Conservation (phyloP, 495 filamentous ascomycete genomes). For the Trypethelium eluteriae region DNA sequence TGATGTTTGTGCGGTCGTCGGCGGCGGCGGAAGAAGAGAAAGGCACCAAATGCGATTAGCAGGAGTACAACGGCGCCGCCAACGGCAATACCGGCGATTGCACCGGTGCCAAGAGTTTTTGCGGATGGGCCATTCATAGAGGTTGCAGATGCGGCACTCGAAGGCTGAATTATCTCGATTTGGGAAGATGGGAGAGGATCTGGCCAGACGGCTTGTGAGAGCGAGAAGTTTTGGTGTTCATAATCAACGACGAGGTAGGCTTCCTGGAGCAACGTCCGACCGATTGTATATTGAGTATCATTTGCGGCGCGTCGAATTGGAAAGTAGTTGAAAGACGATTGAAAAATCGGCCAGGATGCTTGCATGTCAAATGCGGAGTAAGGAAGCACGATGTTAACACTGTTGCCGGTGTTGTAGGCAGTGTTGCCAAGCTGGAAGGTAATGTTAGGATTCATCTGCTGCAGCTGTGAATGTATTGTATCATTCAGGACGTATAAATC, state of each 20-base stretch:
- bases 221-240: slow-evolving; percentile 20
- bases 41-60: slow-evolving; percentile 11
- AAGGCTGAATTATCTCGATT: slow-evolving; percentile 13
- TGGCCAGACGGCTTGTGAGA: slow-evolving; percentile 15
- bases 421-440: slow-evolving; percentile 11
- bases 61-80: slow-evolving; percentile 9
- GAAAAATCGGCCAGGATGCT: slow-evolving; percentile 13
- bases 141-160: neutral
- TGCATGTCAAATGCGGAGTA: slow-evolving; percentile 22
- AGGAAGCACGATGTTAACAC: slow-evolving; percentile 13
- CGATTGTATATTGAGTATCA: slow-evolving; percentile 18
- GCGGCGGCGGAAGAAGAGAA: slow-evolving; percentile 18
- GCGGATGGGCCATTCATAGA: neutral
- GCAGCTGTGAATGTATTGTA: slow-evolving; percentile 6
- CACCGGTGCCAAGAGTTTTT: slow-evolving; percentile 10
- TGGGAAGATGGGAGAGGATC: slow-evolving; percentile 12
- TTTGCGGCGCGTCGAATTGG: slow-evolving; percentile 19
- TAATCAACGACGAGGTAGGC: slow-evolving; percentile 24
- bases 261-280: slow-evolving; percentile 21
- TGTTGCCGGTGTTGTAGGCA: neutral
- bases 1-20: slow-evolving; percentile 14
- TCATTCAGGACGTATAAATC: slow-evolving; percentile 13
- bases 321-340: slow-evolving; percentile 15
- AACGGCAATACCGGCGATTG: slow-evolving; percentile 22
- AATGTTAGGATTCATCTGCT: slow-evolving; percentile 3